Conservation (phyloP, 2,329 filamentous ascomycete genomes). For the Thermothelomyces thermophilus region DNA sequence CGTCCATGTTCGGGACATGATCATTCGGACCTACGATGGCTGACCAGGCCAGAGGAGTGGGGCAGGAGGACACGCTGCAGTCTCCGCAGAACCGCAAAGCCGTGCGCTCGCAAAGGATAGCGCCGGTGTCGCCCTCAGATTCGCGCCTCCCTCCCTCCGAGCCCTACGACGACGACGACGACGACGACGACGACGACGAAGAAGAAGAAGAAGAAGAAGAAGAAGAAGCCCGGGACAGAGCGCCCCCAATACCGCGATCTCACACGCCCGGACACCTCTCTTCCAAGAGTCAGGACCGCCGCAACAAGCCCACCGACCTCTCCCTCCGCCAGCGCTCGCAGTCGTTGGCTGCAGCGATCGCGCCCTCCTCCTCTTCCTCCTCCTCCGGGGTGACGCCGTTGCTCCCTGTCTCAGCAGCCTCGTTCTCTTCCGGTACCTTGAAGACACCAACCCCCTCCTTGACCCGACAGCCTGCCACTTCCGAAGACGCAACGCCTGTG, state of each 20-base stretch:
- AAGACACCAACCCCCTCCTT: constrained; percentile 20
- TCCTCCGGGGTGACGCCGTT: constrained; percentile 27
- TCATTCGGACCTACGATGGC: constrained; percentile 35
- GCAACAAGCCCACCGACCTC: constrained; percentile 46
- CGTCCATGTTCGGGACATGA: constrained; percentile 24
- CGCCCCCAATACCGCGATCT: constrained; percentile 42
- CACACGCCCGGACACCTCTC: constrained; percentile 58
- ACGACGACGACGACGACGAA: no score
- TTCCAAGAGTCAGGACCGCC: constrained; percentile 48
- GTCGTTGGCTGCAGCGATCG: constrained; percentile 35
- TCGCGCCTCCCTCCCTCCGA: constrained; percentile 31
- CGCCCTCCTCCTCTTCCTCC: constrained; percentile 26
- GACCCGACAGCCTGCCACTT: constrained; percentile 24
- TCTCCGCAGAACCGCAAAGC: constrained; percentile 39
- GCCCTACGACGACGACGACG: constrained; percentile 30
- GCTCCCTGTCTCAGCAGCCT: constrained; percentile 22
- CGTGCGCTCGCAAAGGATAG: constrained; percentile 49
- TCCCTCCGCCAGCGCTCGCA: constrained; percentile 50
- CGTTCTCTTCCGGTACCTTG: constrained; percentile 17
- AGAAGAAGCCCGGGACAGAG: constrained; percentile 32
- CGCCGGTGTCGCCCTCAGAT: constrained; percentile 25
- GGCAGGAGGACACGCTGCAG: constrained; percentile 25
- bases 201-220: no score
- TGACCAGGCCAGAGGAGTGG: constrained; percentile 33
- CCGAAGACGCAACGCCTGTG: constrained; percentile 25